Evolutionary conservation across 495 filamentous ascomycete genomes (phyloP).

Genomic region (Aspergillus conjunctus): DNA sequence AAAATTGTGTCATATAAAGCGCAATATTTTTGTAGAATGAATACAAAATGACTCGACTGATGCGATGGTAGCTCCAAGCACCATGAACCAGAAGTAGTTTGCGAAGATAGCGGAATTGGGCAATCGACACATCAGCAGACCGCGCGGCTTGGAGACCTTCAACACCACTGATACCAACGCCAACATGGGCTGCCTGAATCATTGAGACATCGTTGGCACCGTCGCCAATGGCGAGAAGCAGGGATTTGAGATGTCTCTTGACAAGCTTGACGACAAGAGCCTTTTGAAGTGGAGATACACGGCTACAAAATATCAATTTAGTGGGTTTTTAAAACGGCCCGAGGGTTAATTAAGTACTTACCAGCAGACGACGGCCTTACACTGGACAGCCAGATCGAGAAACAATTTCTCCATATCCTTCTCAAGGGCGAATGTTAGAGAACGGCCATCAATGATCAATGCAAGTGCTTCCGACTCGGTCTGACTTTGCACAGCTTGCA

Average conservation of each 20-base stretch:
- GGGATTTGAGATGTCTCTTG: slow-evolving; percentile 89
- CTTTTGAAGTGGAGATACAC: slow-evolving; percentile 98
- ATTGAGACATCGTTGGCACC: slow-evolving; percentile 99
- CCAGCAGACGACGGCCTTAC: slow-evolving; percentile 98
- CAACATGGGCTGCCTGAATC: slow-evolving; percentile 99
- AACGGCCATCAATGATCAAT: slow-evolving; percentile 96
- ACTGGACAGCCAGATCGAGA: slow-evolving; percentile 89
- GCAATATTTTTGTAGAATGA: slow-evolving; percentile 99
- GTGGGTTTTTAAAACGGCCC: neutral
- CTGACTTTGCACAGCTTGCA: slow-evolving; percentile 82
- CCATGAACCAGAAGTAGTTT: slow-evolving; percentile 96
- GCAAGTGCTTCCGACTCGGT: slow-evolving; percentile 85
- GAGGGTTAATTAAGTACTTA: slow-evolving; percentile 34
- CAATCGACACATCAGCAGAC: slow-evolving; percentile 94
- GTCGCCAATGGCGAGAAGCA: slow-evolving; percentile 94
- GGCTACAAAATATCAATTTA: slow-evolving; percentile 47
- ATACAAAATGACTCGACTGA: slow-evolving; percentile 95
- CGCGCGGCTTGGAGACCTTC: slow-evolving; percentile 98
- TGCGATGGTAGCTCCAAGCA: slow-evolving; percentile 95
- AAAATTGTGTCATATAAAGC: slow-evolving; percentile 99
- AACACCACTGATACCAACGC: slow-evolving; percentile 95
- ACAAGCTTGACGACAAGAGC: slow-evolving; percentile 98
- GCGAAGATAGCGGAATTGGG: slow-evolving; percentile 92
- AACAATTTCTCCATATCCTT: slow-evolving; percentile 92
- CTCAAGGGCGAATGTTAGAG: slow-evolving; percentile 90